Base-by-base conservation (phyloP, 2,329 filamentous ascomycete species). In the Hypoxylon sp. region DNA sequence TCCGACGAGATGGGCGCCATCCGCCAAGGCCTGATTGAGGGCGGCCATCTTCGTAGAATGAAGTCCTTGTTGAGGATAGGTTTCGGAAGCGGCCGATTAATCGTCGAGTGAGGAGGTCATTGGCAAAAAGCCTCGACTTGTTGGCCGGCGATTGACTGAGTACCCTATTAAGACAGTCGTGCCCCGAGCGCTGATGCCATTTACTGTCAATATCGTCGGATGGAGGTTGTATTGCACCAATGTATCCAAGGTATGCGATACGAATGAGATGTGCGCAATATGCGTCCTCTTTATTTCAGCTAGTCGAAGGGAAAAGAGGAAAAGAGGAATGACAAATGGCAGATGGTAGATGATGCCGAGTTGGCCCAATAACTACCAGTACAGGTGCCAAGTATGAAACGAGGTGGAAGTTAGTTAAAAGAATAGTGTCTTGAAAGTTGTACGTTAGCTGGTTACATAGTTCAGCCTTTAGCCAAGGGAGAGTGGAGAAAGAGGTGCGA, bases 1-100 rank as follows among this genome's bases (percentile, higher is more conserved):
- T 55, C 77, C 80, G 59, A 81, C 77, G 25, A 81, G 70, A 51
- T 79, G 71, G 41, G 76, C 78, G 60, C 79, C 79, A 60, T 79
- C 77, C 66, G 77, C 75, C 60, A 82, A 65, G 48, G 79, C 74
- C 59, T 80, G 75, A 55, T 82, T 75, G 61, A 82, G 55, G 64
- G 77, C 73, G 43, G 77, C 75, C 81, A 83, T 83, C 58, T 63
- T 72, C 53, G 50, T 56, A 60, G 48, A 45, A 38, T 41, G n/a
- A 62, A 56, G 38, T n/a, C 28, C n/a, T 43, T 14, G 5, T 53
- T 28, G 2, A 23, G 50, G 48, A 43, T 28, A 36, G n/a, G 63
- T 57, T 32, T 61, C 50, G 51, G 32, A 62, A 62, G 36, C 41
- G n/a, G 60, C 60, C 64, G 61, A 60, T 66, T 53, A 69, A 68